Conservation (phyloP, 805 yeast species). For the Cyberlindnera maritima region DNA sequence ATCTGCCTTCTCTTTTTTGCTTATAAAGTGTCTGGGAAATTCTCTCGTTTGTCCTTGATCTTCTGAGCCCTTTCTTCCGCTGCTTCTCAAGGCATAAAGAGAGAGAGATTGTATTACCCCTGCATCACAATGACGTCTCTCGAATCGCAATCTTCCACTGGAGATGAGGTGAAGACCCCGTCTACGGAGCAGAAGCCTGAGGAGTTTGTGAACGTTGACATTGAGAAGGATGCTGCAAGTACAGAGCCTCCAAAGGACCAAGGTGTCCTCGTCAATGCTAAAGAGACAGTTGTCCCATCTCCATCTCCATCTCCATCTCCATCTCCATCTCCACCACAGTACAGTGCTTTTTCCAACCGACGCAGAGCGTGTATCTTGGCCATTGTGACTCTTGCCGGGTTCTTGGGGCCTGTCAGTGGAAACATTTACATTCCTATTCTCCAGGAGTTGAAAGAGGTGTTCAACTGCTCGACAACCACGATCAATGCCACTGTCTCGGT, state of each 20-base stretch:
- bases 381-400: constrained; percentile 47
- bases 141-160: not conserved
- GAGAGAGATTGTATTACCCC: too few species aligned
- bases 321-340: constrained; percentile 10
- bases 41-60: too few species aligned
- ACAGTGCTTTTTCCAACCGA: constrained; percentile 33
- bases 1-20: too few species aligned
- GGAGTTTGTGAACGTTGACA: not conserved
- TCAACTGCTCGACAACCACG: constrained; percentile 38
- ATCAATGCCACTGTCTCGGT: constrained; percentile 57
- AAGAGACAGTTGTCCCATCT: too few species aligned
- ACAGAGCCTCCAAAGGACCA: too few species aligned
- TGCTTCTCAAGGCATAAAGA: too few species aligned
- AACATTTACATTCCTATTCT: constrained; percentile 56
- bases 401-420: constrained; percentile 55
- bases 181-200: not conserved
- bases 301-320: too few species aligned
- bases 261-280: too few species aligned
- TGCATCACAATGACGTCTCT: not conserved
- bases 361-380: constrained; percentile 35
- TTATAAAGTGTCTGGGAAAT: too few species aligned
- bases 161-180: not conserved
- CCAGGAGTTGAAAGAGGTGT: constrained; percentile 42
- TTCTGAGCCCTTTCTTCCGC: too few species aligned
- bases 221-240: not conserved